Base-by-base conservation (phyloP, 2,329 filamentous ascomycete genomes). In the Botrytis squamosa region DNA sequence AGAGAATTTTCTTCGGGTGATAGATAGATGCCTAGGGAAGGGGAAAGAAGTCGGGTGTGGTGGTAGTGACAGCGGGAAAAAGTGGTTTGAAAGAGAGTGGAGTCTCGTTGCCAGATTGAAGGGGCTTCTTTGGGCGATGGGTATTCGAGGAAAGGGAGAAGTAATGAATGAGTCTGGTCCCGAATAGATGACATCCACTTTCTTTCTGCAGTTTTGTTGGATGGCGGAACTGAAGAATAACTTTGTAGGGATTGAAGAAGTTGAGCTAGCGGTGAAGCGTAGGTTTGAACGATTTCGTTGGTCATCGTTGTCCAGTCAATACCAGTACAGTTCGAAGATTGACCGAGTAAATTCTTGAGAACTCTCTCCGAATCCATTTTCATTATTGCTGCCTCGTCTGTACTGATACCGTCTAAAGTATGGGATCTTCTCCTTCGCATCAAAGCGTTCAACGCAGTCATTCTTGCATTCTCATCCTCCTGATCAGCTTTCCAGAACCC, bases 91-190 rank as follows among this genome's bases (percentile, higher is more conserved):
- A 82, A 85, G 0, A 83, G 74, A 7, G 75, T 74, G 12, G 84
- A 83, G 9, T 77, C 73, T 3, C 77, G 74, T 12, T 69, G 75
- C 81, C 84, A 86, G 7, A 81, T 75, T 18, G 75, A 68, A 29
- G 74, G 64, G 20, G 59, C 55, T 12, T 69, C n/a, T n/a, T 64
- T 44, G 9, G 76, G 59, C 16, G 72, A 74, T 29, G 85, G 85
- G 74, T 86, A 87, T 75, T 85, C 82, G 42, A 86, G 78, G 75
- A 83, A 86, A 4, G 83, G 82, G 14, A 87, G 81, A 68, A 85
- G 78, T 69, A 85, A 83, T 74, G 82, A 80, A 75, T 86, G 85
- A 40, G 82, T 84, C 60, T 83, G 78, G 1, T 81, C 79, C 36
- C 85, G 80, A 71, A 83, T 71, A 42, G 75, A 75, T 33, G 75